Evolutionary conservation across 108 stramenopile species (phyloP).

Genomic region (Skeletonema grethae): DNA sequence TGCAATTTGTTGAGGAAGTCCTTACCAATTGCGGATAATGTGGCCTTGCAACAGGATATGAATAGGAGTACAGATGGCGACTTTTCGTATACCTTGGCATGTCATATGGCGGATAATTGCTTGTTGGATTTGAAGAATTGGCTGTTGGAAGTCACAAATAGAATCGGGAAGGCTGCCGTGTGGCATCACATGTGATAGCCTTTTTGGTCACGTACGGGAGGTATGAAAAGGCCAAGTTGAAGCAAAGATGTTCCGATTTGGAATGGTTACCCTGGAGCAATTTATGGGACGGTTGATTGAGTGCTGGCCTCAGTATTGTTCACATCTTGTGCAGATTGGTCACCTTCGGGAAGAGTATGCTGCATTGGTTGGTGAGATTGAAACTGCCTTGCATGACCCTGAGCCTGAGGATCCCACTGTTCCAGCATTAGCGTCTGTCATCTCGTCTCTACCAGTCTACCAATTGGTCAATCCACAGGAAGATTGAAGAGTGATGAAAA

Average conservation of each 20-base stretch:
- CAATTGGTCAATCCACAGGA: too few species aligned
- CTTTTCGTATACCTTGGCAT: slow-evolving; percentile 80
- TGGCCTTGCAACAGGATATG: slow-evolving; percentile 2
- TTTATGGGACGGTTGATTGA: slow-evolving; percentile 95
- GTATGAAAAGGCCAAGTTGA: background rate
- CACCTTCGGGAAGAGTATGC: slow-evolving; percentile 90
- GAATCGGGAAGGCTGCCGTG: slow-evolving; percentile 15
- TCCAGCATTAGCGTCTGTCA: too few species aligned
- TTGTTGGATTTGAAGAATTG: slow-evolving; percentile 55
- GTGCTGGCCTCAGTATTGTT: slow-evolving; percentile 99
- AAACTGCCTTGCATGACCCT: slow-evolving; percentile 68
- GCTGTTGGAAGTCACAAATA: slow-evolving; percentile 31
- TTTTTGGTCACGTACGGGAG: background rate
- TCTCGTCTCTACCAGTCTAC: too few species aligned
- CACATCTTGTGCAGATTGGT: slow-evolving; percentile 97
- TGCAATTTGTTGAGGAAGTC: slow-evolving; percentile 1
- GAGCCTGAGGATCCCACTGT: slow-evolving; percentile 24
- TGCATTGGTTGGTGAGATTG: slow-evolving; percentile 88
- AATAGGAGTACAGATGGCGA: slow-evolving; percentile 82
- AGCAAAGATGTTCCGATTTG: slow-evolving; percentile 94
- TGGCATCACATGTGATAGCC: background rate
- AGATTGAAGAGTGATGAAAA: too few species aligned
- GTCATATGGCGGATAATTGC: slow-evolving; percentile 87
- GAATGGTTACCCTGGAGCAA: slow-evolving; percentile 98
- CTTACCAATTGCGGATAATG: slow-evolving; percentile 9